Evolutionary conservation across 768 basidiomycete species (phyloP).

Genomic region (Pilatotrama ljubarskyi): DNA sequence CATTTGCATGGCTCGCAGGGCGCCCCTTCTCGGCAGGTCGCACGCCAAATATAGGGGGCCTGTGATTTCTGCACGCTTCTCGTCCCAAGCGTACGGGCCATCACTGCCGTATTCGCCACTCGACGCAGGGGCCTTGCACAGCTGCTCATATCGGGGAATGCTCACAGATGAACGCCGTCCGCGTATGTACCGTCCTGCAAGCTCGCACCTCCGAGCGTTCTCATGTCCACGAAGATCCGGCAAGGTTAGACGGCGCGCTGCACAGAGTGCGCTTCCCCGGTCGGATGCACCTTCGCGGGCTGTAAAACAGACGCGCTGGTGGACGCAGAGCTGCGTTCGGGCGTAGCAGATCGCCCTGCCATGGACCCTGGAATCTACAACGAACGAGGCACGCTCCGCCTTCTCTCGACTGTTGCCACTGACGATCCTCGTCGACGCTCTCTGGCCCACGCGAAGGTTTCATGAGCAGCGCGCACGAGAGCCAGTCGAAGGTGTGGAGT

Average conservation of each 20-base stretch:
- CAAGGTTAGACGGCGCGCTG: background rate
- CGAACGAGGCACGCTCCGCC: background rate
- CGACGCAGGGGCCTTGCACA: background rate
- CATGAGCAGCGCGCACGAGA: background rate
- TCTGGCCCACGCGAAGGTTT: background rate
- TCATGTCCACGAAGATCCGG: background rate
- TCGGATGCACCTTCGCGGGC: background rate
- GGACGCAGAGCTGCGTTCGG: background rate
- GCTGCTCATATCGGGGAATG: background rate
- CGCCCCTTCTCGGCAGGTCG: background rate
- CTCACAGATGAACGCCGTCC: background rate
- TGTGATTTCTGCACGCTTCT: constrained; percentile 1
- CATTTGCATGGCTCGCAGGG: too few relatives aligned
- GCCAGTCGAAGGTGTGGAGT: too few relatives aligned
- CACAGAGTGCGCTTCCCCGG: background rate
- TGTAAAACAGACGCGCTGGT: background rate
- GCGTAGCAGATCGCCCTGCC: background rate
- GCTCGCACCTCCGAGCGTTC: background rate
- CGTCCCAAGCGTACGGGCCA: background rate
- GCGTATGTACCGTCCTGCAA: too few relatives aligned
- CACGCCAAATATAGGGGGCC: background rate
- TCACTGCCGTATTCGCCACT: background rate
- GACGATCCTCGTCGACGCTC: background rate
- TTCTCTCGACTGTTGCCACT: background rate
- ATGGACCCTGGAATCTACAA: background rate